phyloP scores from a whole-genome alignment of 1,284 basidiomycete genomes.

The Boletus albobrunnescens region DNA sequence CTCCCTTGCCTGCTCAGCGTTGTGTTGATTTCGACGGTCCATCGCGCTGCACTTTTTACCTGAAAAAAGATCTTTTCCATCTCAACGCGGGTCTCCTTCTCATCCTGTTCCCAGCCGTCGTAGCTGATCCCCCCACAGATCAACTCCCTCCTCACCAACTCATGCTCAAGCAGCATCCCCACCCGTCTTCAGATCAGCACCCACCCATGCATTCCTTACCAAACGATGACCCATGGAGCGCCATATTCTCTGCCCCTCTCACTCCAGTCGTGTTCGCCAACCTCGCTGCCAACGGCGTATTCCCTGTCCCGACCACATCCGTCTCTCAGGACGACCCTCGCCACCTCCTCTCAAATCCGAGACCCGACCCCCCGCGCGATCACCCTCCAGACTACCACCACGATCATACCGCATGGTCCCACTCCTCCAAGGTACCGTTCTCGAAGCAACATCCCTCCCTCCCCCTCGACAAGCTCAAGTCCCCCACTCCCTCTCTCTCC shows the following conservation, averaged over 20 bases:
- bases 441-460: slow-evolving; percentile 18
- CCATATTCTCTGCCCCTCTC: slow-evolving; percentile 54
- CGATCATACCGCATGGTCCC: slow-evolving; percentile 27
- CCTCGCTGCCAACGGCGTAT: slow-evolving; percentile 55
- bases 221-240: slow-evolving; percentile 50
- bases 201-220: slow-evolving; percentile 30
- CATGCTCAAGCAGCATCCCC: slow-evolving; percentile 8
- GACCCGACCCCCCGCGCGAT: slow-evolving; percentile 15
- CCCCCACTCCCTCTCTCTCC: background rate
- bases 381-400: slow-evolving; percentile 14
- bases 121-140: slow-evolving; percentile 6
- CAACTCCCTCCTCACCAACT: background rate
- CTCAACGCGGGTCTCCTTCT: too few species aligned
- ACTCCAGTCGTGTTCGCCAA: slow-evolving; percentile 56
- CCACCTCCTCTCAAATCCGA: slow-evolving; percentile 2
- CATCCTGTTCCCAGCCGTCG: background rate
- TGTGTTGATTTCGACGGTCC: slow-evolving; percentile 13
- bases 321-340: slow-evolving; percentile 14
- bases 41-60: background rate
- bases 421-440: slow-evolving; percentile 11
- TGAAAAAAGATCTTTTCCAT: too few species aligned
- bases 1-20: slow-evolving; percentile 23
- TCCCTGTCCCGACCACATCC: slow-evolving; percentile 30
- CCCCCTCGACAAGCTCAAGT: slow-evolving; percentile 9
- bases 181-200: slow-evolving; percentile 11